Evolutionary conservation across 2,329 filamentous ascomycete genomes (phyloP).

Genomic region (Epicoccum nigrum): DNA sequence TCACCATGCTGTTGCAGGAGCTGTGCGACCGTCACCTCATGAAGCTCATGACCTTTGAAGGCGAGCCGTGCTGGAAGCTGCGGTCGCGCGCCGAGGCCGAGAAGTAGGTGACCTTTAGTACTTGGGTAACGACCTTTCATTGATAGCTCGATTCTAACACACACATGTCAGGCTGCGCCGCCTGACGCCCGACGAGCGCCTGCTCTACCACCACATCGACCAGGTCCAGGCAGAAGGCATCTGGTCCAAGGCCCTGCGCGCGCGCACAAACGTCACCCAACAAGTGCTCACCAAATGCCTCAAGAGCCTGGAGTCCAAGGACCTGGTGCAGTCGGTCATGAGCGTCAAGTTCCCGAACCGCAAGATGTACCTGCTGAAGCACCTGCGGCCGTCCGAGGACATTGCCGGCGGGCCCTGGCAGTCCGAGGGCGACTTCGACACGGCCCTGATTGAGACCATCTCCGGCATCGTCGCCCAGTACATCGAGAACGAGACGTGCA

Average conservation of each 20-base stretch:
- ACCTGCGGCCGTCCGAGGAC: slow-evolving; percentile 83
- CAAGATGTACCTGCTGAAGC: slow-evolving; percentile 94
- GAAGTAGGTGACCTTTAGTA: slow-evolving; percentile 41
- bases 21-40: slow-evolving; percentile 46
- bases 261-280: slow-evolving; percentile 81
- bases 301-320: slow-evolving; percentile 81
- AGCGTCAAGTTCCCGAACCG: slow-evolving; percentile 88
- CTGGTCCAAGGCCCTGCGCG: slow-evolving; percentile 87
- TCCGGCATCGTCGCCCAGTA: slow-evolving; percentile 75
- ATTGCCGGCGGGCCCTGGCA: slow-evolving; percentile 96
- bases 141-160: slow-evolving; percentile 15
- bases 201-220: slow-evolving; percentile 90
- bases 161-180: slow-evolving; percentile 44
- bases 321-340: slow-evolving; percentile 86
- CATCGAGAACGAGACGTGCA: slow-evolving; percentile 75
- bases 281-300: slow-evolving; percentile 79
- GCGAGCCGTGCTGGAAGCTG: slow-evolving; percentile 47
- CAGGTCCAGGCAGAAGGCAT: slow-evolving; percentile 83
- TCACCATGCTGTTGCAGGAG: slow-evolving; percentile 41
- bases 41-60: slow-evolving; percentile 46
- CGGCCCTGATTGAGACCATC: slow-evolving; percentile 81
- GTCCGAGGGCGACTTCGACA: slow-evolving; percentile 87
- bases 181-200: slow-evolving; percentile 71
- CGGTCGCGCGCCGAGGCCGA: slow-evolving; percentile 44
- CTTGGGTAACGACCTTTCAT: too few relatives aligned